Evolutionary conservation across 805 yeast species (phyloP), one percentile per base, ranked within the genome.

Genomic region (Lachancea lanzarotensis): DNA sequence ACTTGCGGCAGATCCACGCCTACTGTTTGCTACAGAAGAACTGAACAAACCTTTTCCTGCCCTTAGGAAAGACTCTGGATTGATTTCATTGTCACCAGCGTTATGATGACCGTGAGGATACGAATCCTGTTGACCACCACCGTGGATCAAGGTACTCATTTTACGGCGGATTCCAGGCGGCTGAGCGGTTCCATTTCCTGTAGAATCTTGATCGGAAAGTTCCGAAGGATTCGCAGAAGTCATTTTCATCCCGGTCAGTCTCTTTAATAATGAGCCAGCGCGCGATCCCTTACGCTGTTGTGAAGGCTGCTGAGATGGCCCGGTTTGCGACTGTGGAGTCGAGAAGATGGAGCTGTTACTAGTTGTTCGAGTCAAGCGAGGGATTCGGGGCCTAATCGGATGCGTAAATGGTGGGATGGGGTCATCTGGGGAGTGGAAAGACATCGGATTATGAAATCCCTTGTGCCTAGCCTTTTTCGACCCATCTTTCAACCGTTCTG

Each of bases 121-220:
- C 38, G 18, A 26, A 19, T 16, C 32, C 2, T 38, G 19, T n/a
- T 18, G 29, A 6, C 42, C 46, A 26, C 25, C 25, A 6, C 45
- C 45, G 42, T 55, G 59, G 35, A 53, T 60, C 45, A 53, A 46
- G 27, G 55, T 50, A 49, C 54, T 54, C 52, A 50, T 53, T 42
- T 52, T 57, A 33, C 52, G 47, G 22, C 51, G 52, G 30, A 52
- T 38, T 9, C 46, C 42, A 11, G 38, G 38, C n/a, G 42, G 38
- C 18, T 35, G 37, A 7, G 38, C 27, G n/a, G 35, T 33, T 11
- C 35, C 29, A 13, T 20, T 19, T 7, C 29, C 16, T 12, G 29
- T 35, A 12, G 39, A 35, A 15, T 41, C 44, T 35, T 41, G 44
- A 22, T 35, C 44, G 13, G 43, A 40, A 20, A 37, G 43, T 33